Evolutionary conservation across 2,329 filamentous ascomycete genomes (phyloP), one percentile per base, ranked within the genome.

Genomic region (Fusarium brevicatenulatum): DNA sequence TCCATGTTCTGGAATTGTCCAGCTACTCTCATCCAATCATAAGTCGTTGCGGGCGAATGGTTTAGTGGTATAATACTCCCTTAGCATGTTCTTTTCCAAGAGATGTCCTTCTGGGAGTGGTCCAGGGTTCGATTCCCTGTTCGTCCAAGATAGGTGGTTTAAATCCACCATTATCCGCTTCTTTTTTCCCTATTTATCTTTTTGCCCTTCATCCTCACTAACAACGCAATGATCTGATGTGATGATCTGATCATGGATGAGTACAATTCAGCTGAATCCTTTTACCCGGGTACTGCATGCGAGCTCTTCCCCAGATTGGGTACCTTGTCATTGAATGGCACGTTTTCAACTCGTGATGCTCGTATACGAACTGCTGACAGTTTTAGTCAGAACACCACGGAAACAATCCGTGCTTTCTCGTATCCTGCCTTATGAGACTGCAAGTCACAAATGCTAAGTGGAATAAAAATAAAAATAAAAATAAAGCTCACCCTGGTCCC

Each of bases 111-210:
- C 32, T 68, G 68, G 68, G 68, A 71, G 69, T 69, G 63, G 64
- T 59, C 64, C 68, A 69, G 69, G 68, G 69, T 71, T 72, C 69
- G 64, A 72, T 65, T 72, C 69, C 68, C 69, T 71, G 69, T 69
- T 72, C 58, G 69, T 72, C 69, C 65, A 72, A 46, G 0, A 23
- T 21, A 4, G 50, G 69, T 70, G 69, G 69, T 59, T 66, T 18
- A 2, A 70, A 11, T 11, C 69, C 69, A 54, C 54, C 9, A 15
- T 60, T 66, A 54, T 69, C 43, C 58, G 36, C 57, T 53, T 59
- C 37, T 32, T 59, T 64, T 64, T 57, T 18, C 28, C 9, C 11
- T 0, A 21, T 10, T 9, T 9, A 9, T 12, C 5, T 37, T 49
- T 60, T 55, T 62, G 12, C 15, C n/a, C 6, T 54, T 13, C 9